These are phyloP conservation scores for Epichloe hybrida DNA, from an alignment of 2,329 filamentous ascomycete genomes.

Conservation along the genomic window DNA sequence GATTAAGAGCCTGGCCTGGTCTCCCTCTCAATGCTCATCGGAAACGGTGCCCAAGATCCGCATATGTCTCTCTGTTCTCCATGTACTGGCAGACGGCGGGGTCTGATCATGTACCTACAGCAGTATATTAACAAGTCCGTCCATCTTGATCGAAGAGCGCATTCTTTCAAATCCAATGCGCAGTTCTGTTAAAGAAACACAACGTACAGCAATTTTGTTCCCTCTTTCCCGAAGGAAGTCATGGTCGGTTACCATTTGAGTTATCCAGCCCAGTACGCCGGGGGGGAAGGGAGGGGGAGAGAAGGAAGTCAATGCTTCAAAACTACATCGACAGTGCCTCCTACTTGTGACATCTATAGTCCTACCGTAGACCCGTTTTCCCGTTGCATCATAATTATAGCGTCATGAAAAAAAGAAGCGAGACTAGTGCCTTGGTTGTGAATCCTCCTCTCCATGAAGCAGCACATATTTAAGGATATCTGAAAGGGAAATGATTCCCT, in stretches of 20 bases:
- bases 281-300: neutral
- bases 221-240: neutral
- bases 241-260: slow-evolving; percentile 1
- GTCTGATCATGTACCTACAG: neutral
- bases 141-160: neutral
- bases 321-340: neutral
- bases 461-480: slow-evolving; percentile 95
- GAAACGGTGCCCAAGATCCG: neutral
- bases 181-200: neutral
- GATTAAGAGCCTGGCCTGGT: neutral
- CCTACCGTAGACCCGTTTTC: neutral
- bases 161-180: neutral
- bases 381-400: neutral
- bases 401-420: neutral
- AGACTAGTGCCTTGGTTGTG: slow-evolving; percentile 1
- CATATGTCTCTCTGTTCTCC: neutral
- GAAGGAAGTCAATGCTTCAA: neutral
- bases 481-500: slow-evolving; percentile 82
- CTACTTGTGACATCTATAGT: slow-evolving; percentile 1
- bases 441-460: slow-evolving; percentile 58
- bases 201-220: neutral
- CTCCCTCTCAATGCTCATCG: neutral
- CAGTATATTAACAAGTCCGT: slow-evolving; percentile 1
- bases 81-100: neutral
- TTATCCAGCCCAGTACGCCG: slow-evolving; percentile 1